Base-by-base conservation (phyloP, 441 rosid species). In the Eugenia klotzschiana region DNA sequence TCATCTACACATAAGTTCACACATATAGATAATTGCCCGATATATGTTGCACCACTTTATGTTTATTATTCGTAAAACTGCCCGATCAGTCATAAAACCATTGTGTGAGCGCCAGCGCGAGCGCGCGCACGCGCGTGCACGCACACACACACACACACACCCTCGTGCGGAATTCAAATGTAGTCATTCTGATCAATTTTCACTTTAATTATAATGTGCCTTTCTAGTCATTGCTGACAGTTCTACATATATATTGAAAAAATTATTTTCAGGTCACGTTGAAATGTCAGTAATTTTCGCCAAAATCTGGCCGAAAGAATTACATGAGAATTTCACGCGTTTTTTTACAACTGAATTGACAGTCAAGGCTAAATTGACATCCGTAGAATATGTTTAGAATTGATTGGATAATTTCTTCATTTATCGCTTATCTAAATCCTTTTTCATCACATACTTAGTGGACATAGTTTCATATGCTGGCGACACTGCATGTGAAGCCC, bases 151-250 rank as follows among this genome's bases (percentile, higher is more conserved):
- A n/a, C n/a, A 7, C 16, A 27, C 6, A 60, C 37, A 64, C 1
- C 14, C 33, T 18, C 15, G n/a, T 29, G 74, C 11, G 43, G 37
- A 18, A 29, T 64, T 33, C n/a, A 4, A 64, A 11, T 33, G 3
- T 33, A 64, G 7, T 64, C 74, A 33, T 18, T 64, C 2, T 20
- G 0, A 64, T 64, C n/a, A 64, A 64, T 33, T 64, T 64, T 64
- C 0, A 0, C 20, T 11, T 2, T 10, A 18, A 1, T 16, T 60
- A 0, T 29, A 1, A 3, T n/a, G 20, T 64, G 43, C 3, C n/a
- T 64, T 7, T 64, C 1, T 0, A 64, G 0, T 33, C n/a, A 64
- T 64, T n/a, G 5, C 3, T 18, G 3, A 1, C 1, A 26, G 16
- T 15, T 3, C 8, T 3, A 57, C 6, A 8, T 64, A 10, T 12